Evolutionary conservation across 169 alveolate genomes (phyloP), one percentile per base, ranked within the genome.

Genomic region (Theileria annulata): DNA sequence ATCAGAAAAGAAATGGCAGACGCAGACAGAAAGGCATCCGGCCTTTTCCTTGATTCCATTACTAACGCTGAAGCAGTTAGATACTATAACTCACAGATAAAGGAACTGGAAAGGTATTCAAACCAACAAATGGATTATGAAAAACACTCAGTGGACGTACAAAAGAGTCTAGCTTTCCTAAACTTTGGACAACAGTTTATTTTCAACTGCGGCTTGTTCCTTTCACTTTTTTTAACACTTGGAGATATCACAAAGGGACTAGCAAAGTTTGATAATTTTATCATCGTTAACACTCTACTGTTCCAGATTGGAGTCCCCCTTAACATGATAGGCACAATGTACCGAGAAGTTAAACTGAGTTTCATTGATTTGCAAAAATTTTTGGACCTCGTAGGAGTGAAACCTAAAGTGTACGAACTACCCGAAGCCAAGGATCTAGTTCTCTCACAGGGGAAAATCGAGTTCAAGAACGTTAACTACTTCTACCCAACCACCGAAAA

Each of bases 31-130:
- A 89, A 83, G 49, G 87, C 96, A 1, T 87, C 88, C 27, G 95
- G 95, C 5, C 84, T 93, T 27, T 87, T 93, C 69, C 69, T 88
- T 56, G 96, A 93, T 56, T 92, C 94, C 25, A 84, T 93, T 42
- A 92, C 92, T 25, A 93, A 93, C 77, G 91, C 94, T 0, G 96
- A 93, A 75, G 93, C 93, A 35, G 94, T 90, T 31, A 79, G 91
- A 60, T 87, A 87, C 77, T 87, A 87, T 70, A 90, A 90, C 49
- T 77, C 91, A 35, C 91, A 87, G 75, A 79, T 56, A 25, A 84
- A 85, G 62, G 94, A 90, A 75, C 80, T 90, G 33, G 71, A 75
- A 31, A 75, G 90, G 63, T 90, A 87, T 75, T 58, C 89, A 28
- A 60, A 74, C 54, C 92, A 85, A 37, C 94, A 87, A 66, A 70